Evolutionary conservation across 2,329 filamentous ascomycete species (phyloP).

Genomic region (Pseudonectria foliicola): DNA sequence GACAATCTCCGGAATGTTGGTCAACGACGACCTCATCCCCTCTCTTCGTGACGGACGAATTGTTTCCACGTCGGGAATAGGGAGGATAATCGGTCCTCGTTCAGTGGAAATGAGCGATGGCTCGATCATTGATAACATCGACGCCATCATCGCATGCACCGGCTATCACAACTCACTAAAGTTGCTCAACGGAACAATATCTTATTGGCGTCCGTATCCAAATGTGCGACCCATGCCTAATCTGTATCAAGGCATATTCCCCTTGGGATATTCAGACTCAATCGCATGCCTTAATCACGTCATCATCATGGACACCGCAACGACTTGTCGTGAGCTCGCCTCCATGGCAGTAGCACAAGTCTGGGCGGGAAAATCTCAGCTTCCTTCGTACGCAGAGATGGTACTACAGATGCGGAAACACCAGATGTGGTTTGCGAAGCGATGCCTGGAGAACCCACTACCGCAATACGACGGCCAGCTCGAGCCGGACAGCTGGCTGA

Average conservation of each 20-base stretch:
- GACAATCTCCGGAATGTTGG: conserved; percentile 7
- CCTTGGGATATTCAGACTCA: conserved; percentile 30
- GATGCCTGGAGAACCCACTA: conserved; percentile 7
- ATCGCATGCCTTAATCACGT: conserved; percentile 32
- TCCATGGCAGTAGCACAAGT: conserved; percentile 34
- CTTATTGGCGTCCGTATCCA: conserved; percentile 4
- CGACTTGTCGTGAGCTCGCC: conserved; percentile 32
- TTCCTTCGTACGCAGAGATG: conserved; percentile 31
- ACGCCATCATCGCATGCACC: conserved; percentile 26
- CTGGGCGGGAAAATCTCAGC: conserved; percentile 28
- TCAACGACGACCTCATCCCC: conserved; percentile 14
- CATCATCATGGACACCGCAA: conserved; percentile 25
- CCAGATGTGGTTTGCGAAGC: conserved; percentile 9
- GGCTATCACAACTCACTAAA: conserved; percentile 24
- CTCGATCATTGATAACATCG: conserved; percentile 15
- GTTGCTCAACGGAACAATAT: conserved; percentile 8
- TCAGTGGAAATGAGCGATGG: conserved; percentile 20
- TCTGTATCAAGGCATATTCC: conserved; percentile 36
- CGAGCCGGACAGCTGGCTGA: conserved; percentile 25
- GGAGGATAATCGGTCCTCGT: conserved; percentile 12
- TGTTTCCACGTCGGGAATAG: conserved; percentile 4
- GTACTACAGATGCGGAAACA: conserved; percentile 11
- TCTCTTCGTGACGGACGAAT: conserved; percentile 9
- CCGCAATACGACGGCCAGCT: conserved; percentile 14
- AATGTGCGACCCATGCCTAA: conserved; percentile 20